These are phyloP conservation scores for Blastobotrys proliferans DNA, from an alignment of 1,139 yeast genomes.

Conservation along the genomic window DNA sequence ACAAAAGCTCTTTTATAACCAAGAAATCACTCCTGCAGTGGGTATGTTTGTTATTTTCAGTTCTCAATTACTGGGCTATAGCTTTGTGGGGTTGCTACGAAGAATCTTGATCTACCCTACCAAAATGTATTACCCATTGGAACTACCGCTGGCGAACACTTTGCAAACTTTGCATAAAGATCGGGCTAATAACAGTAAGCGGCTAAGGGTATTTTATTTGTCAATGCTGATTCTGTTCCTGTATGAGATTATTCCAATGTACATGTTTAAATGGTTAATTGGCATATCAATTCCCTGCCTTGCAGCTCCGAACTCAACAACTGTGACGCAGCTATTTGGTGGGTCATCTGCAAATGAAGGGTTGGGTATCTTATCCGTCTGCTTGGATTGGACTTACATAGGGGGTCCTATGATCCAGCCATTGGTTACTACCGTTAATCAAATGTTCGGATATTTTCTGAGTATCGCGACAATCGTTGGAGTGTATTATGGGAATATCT, in stretches of 20 bases:
- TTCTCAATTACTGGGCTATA: constrained; percentile 53
- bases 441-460: constrained; percentile 29
- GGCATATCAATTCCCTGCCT: constrained; percentile 28
- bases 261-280: constrained; percentile 20
- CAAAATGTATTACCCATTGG: constrained; percentile 49
- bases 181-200: constrained; percentile 20
- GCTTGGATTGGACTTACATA: constrained; percentile 33
- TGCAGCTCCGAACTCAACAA: constrained; percentile 26
- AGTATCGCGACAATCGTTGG: constrained; percentile 30
- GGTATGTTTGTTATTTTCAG: constrained; percentile 45
- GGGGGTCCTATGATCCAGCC: constrained; percentile 31
- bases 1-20: constrained; percentile 43
- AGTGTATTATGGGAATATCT: constrained; percentile 32
- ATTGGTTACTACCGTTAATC: constrained; percentile 29
- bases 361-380: constrained; percentile 29
- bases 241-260: constrained; percentile 23
- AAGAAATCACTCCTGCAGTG: constrained; percentile 41
- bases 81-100: constrained; percentile 54
- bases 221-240: constrained; percentile 17
- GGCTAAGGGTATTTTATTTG: constrained; percentile 23
- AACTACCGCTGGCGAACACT: constrained; percentile 46
- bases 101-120: constrained; percentile 50
- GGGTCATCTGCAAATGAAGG: constrained; percentile 34
- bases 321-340: constrained; percentile 28
- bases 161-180: constrained; percentile 40